Evolutionary conservation across 2,329 filamentous ascomycete genomes (phyloP).

Genomic region (Pleurostoma richardsiae): DNA sequence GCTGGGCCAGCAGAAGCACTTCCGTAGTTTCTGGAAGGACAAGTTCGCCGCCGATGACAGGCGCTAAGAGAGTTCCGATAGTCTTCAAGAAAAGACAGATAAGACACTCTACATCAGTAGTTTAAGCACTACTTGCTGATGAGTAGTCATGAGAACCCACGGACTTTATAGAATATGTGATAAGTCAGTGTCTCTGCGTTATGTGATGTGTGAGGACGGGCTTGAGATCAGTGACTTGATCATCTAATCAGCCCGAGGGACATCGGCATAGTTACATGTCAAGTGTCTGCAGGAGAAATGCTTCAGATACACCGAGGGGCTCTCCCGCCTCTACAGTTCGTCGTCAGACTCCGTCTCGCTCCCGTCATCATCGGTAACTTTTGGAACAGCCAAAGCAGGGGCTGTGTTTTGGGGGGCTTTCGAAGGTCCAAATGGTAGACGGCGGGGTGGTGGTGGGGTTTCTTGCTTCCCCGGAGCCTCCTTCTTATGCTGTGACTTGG

Average conservation of each 20-base stretch:
- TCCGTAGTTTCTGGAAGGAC: slow-evolving; percentile 51
- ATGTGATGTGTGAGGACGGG: too few relatives aligned
- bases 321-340: not conserved
- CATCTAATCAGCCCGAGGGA: too few relatives aligned
- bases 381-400: not conserved
- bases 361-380: not conserved
- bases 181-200: too few relatives aligned
- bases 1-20: slow-evolving; percentile 56
- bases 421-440: not conserved
- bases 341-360: not conserved
- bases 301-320: too few relatives aligned
- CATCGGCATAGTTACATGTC: too few relatives aligned
- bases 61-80: not conserved
- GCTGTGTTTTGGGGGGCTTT: not conserved
- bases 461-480: not conserved
- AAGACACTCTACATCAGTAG: too few relatives aligned
- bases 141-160: too few relatives aligned
- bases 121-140: too few relatives aligned
- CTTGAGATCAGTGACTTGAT: too few relatives aligned
- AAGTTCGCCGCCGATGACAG: slow-evolving; percentile 47
- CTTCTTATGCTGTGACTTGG: not conserved
- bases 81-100: too few relatives aligned
- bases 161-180: too few relatives aligned
- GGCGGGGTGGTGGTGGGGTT: not conserved
- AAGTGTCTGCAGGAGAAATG: too few relatives aligned